Percentiles rank a stretch among this genome's conserved stretches.
Conservation (phyloP, 2,329 filamentous ascomycete species). For the Fusarium kyushuense region DNA sequence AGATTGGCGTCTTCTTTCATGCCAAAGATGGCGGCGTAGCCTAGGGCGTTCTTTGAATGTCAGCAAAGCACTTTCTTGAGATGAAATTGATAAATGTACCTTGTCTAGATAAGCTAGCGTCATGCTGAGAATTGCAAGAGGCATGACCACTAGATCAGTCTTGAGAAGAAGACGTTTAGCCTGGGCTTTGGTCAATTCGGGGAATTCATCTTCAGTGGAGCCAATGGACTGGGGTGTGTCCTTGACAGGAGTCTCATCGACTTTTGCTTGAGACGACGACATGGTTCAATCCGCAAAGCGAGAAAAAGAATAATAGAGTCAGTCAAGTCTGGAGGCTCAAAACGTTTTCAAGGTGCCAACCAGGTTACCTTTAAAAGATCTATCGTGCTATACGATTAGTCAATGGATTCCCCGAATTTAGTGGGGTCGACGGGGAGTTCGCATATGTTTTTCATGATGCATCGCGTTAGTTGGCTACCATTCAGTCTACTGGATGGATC, state of each 20-base stretch:
- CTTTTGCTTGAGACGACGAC: neutral
- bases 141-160: conserved; percentile 24
- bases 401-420: conserved; percentile 3
- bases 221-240: neutral
- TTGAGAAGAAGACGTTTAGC: conserved; percentile 14
- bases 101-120: conserved; percentile 10
- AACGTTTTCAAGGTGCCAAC: neutral
- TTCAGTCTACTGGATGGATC: neutral
- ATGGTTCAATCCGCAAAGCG: neutral
- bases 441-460: neutral
- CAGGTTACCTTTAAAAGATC: neutral
- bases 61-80: rapidly evolving
- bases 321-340: too few species aligned
- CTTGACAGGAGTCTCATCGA: neutral
- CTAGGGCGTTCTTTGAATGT: neutral
- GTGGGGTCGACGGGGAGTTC: conserved; percentile 26
- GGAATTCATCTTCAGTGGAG: neutral
- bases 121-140: conserved; percentile 20
- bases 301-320: too few species aligned
- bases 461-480: conserved; percentile 7
- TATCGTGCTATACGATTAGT: neutral
- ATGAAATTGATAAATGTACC: rapidly evolving
- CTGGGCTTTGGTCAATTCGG: neutral
- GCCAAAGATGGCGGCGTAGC: conserved; percentile 39
- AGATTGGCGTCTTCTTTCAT: conserved; percentile 44